Evolutionary conservation across 1,284 basidiomycete genomes (phyloP).

Genomic region (Malassezia arunalokei): DNA sequence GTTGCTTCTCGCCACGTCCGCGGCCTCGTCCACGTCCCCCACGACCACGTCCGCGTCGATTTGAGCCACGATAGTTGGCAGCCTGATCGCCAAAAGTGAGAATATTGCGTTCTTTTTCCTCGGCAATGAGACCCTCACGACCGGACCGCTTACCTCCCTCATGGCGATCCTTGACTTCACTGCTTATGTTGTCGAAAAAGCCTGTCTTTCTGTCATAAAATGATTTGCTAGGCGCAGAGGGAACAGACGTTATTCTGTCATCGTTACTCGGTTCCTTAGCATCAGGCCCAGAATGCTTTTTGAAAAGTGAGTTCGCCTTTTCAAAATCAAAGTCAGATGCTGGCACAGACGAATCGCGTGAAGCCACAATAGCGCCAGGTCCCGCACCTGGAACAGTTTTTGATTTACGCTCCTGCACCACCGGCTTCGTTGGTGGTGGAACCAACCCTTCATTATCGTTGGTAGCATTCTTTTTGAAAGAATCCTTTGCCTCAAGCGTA

Average conservation of each 20-base stretch:
- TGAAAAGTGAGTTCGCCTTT: constrained; percentile 40
- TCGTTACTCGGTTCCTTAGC: not conserved
- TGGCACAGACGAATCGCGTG: constrained; percentile 15
- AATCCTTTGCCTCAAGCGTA: too few relatives aligned
- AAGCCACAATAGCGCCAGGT: not conserved
- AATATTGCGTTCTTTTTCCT: constrained; percentile 38
- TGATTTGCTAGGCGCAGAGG: constrained; percentile 19
- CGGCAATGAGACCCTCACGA: constrained; percentile 7
- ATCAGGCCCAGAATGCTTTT: constrained; percentile 15
- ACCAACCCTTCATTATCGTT: too few relatives aligned
- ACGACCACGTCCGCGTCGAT: not conserved
- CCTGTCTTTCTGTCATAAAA: constrained; percentile 42
- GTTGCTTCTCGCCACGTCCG: not conserved
- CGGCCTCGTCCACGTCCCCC: constrained; percentile 6
- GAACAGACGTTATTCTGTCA: constrained; percentile 32
- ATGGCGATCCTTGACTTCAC: constrained; percentile 38
- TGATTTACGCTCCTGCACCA: too few relatives aligned
- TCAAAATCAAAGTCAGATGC: constrained; percentile 42
- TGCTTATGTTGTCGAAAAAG: constrained; percentile 44
- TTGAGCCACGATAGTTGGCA: constrained; percentile 3
- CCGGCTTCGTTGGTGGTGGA: too few relatives aligned
- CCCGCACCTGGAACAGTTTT: not conserved
- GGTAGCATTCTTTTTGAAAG: too few relatives aligned
- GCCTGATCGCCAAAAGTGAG: constrained; percentile 41
- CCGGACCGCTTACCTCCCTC: constrained; percentile 13